phyloP scores from a whole-genome alignment of 2,329 filamentous ascomycete genomes.

The Trichoderma endophyticum region DNA sequence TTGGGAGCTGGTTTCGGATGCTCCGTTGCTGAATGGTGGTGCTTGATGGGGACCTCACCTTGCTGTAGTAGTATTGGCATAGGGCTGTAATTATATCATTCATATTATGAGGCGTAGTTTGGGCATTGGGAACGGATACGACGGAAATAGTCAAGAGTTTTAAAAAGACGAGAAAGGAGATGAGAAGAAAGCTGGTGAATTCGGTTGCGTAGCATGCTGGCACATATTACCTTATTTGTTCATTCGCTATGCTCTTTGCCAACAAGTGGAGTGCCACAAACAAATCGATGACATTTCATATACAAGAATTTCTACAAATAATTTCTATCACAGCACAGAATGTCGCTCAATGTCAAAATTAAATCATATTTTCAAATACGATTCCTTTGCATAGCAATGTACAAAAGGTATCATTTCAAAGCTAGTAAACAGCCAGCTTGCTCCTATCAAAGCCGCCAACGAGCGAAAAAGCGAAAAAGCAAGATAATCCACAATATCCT shows the following conservation, averaged over 20 bases:
- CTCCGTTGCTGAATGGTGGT: slow-evolving; percentile 41
- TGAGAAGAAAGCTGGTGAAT: not conserved
- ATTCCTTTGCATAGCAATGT: not conserved
- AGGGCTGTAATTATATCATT: not conserved
- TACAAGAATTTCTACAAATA: not conserved
- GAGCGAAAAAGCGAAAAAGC: not conserved
- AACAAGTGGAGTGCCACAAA: not conserved
- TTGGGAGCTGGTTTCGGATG: slow-evolving; percentile 52
- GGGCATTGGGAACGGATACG: not conserved
- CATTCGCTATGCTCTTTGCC: not conserved
- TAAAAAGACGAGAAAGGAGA: not conserved
- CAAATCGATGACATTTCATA: not conserved
- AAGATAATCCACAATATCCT: not conserved
- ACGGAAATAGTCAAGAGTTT: not conserved
- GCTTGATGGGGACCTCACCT: slow-evolving; percentile 21
- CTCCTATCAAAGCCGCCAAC: not conserved
- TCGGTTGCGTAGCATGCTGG: not conserved
- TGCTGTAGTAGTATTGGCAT: not conserved
- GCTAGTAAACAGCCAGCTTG: not conserved
- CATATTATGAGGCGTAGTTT: not conserved
- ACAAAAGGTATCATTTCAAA: not conserved
- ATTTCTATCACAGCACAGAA: not conserved
- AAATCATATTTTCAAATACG: not conserved
- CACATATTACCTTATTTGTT: not conserved
- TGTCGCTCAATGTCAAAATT: not conserved